phyloP scores from a whole-genome alignment of 225 moss, liverwort and hornwort genomes.

The Marchantia paleacea region DNA sequence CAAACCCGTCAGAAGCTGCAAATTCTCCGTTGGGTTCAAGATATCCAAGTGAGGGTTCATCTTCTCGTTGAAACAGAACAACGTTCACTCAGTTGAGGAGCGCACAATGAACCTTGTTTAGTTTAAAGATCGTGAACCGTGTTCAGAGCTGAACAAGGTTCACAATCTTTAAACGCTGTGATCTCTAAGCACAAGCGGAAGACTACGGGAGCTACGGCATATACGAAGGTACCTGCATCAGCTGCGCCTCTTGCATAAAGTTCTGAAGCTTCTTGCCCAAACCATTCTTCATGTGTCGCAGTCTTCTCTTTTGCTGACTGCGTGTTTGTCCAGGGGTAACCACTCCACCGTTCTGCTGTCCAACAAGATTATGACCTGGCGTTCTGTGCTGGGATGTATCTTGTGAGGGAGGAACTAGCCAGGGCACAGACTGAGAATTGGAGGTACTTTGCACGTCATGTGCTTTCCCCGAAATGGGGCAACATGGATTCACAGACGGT shows the following conservation, averaged over 20 bases:
- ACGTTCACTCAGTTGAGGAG: background rate
- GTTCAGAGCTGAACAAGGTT: too few relatives aligned
- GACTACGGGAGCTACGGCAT: background rate
- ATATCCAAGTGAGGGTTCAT: too few relatives aligned
- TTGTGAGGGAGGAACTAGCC: background rate
- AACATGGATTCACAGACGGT: background rate
- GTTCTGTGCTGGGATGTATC: background rate
- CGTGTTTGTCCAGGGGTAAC: conserved; percentile 10
- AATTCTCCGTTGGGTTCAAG: too few relatives aligned
- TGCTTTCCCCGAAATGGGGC: background rate
- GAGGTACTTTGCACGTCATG: background rate
- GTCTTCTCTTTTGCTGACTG: conserved; percentile 15
- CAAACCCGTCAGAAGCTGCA: too few relatives aligned
- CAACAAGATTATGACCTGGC: background rate
- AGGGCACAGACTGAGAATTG: background rate
- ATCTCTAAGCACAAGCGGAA: background rate
- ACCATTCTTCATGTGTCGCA: conserved; percentile 9
- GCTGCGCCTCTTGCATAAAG: background rate
- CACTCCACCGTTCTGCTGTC: background rate
- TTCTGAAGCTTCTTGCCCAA: conserved; percentile 9
- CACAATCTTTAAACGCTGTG: too few relatives aligned
- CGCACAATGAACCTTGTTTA: background rate
- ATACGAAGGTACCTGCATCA: background rate
- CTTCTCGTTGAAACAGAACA: background rate
- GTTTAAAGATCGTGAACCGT: too few relatives aligned